Percentiles rank a stretch among this genome's conserved stretches.
These are phyloP conservation scores for Geotrichum citri-aurantii DNA, from an alignment of 1,139 yeast species.

Conservation along the genomic window DNA sequence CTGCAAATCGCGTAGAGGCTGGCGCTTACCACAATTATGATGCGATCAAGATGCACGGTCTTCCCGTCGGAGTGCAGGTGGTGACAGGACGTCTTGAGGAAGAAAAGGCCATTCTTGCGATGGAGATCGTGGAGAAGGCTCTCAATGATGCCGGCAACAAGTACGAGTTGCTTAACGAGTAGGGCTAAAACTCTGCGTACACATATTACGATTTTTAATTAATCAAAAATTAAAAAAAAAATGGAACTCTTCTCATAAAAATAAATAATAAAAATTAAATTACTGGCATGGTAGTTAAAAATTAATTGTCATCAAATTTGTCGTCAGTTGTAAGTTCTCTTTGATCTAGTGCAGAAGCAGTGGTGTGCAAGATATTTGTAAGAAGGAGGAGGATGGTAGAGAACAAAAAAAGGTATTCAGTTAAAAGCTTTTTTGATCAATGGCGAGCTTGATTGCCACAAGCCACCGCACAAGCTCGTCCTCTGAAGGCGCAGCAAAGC, in stretches of 20 bases:
- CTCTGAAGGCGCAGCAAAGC: slow-evolving; percentile 45
- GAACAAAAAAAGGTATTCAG: background rate
- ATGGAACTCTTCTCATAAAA: background rate
- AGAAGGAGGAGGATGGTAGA: background rate
- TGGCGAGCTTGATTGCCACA: slow-evolving; percentile 39
- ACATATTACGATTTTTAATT: background rate
- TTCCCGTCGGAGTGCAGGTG: slow-evolving; percentile 63
- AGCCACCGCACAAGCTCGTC: slow-evolving; percentile 50
- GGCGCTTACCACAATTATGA: slow-evolving; percentile 45
- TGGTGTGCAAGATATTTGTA: no score
- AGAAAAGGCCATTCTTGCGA: slow-evolving; percentile 50
- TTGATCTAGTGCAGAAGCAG: no score
- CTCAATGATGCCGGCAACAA: slow-evolving; percentile 31
- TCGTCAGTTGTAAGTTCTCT: no score
- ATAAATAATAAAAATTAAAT: background rate
- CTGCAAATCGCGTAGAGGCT: slow-evolving; percentile 38
- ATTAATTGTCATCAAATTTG: no score
- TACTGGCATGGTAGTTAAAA: no score
- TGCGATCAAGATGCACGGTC: slow-evolving; percentile 52
- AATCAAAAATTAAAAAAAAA: background rate
- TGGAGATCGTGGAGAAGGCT: slow-evolving; percentile 37
- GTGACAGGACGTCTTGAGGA: slow-evolving; percentile 55
- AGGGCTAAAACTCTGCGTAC: background rate
- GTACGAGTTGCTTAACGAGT: slow-evolving; percentile 30
- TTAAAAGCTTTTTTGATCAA: slow-evolving; percentile 3